Conservation (phyloP, 2,329 filamentous ascomycete genomes). For the Trichoderma sp. region DNA sequence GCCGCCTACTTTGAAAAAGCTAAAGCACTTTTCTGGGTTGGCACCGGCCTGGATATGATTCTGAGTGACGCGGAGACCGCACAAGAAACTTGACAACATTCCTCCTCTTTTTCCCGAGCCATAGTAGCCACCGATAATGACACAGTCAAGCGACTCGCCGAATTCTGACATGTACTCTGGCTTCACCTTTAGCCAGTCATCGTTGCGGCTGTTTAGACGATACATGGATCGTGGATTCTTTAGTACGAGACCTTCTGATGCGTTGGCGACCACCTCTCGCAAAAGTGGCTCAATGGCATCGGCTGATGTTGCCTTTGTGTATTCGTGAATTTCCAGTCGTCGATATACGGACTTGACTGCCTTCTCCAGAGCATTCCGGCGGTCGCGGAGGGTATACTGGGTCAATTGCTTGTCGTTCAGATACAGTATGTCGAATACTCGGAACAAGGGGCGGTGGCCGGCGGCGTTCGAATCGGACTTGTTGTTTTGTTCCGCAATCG, state of each 20-base stretch:
- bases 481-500: slow-evolving; percentile 69
- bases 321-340: slow-evolving; percentile 78
- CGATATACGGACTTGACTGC: slow-evolving; percentile 68
- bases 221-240: slow-evolving; percentile 92
- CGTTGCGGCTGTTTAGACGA: slow-evolving; percentile 80
- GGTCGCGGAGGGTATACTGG: slow-evolving; percentile 76
- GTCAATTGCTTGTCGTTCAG: slow-evolving; percentile 80
- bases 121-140: slow-evolving; percentile 90
- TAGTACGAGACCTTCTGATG: slow-evolving; percentile 84
- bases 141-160: slow-evolving; percentile 85
- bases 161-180: slow-evolving; percentile 98
- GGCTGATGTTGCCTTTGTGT: slow-evolving; percentile 61
- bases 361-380: slow-evolving; percentile 68
- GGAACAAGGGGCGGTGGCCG: slow-evolving; percentile 66
- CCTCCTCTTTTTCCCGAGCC: slow-evolving; percentile 84
- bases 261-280: slow-evolving; percentile 77
- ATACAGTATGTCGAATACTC: slow-evolving; percentile 87
- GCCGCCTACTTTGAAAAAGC: slow-evolving; percentile 98
- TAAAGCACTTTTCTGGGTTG: slow-evolving; percentile 73
- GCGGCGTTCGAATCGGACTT: slow-evolving; percentile 51
- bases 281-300: slow-evolving; percentile 76
- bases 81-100: slow-evolving; percentile 80
- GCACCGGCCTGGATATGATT: slow-evolving; percentile 58
- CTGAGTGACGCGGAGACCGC: slow-evolving; percentile 74
- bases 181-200: slow-evolving; percentile 98